Evolutionary conservation across 108 stramenopile species (phyloP).

Genomic region (Cyclotella sp.): DNA sequence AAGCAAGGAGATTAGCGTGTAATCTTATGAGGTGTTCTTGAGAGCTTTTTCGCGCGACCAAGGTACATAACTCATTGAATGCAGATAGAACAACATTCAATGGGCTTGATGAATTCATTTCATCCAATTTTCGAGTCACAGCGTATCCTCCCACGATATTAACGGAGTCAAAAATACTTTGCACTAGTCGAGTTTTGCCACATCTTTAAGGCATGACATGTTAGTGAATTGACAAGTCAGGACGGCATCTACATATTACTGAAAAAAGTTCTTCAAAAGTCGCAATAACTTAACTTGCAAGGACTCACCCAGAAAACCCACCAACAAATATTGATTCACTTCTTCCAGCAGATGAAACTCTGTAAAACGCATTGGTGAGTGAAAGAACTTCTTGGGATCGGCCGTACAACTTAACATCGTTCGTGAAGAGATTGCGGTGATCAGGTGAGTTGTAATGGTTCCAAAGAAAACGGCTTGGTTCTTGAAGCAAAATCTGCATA

Average conservation of each 20-base stretch:
- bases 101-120: conserved; percentile 17
- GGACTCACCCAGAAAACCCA: conserved; percentile 30
- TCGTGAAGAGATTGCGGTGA: background rate
- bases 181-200: conserved; percentile 22
- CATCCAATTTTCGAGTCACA: conserved; percentile 27
- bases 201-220: background rate
- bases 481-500: conserved; percentile 24
- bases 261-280: background rate
- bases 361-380: conserved; percentile 34
- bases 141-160: conserved; percentile 33
- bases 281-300: background rate
- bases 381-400: conserved; percentile 23
- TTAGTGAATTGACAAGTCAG: background rate
- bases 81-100: conserved; percentile 24
- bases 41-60: conserved; percentile 5
- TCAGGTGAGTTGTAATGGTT: background rate
- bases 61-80: conserved; percentile 33
- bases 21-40: conserved; percentile 9
- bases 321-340: conserved; percentile 33
- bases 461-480: conserved; percentile 23
- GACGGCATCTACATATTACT: no score
- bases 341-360: conserved; percentile 34
- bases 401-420: conserved; percentile 26
- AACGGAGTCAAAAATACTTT: conserved; percentile 17
- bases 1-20: conserved; percentile 5